These are phyloP conservation scores for Lasiodiplodia sp. DNA, from an alignment of 2,329 filamentous ascomycete genomes.

Conservation along the genomic window DNA sequence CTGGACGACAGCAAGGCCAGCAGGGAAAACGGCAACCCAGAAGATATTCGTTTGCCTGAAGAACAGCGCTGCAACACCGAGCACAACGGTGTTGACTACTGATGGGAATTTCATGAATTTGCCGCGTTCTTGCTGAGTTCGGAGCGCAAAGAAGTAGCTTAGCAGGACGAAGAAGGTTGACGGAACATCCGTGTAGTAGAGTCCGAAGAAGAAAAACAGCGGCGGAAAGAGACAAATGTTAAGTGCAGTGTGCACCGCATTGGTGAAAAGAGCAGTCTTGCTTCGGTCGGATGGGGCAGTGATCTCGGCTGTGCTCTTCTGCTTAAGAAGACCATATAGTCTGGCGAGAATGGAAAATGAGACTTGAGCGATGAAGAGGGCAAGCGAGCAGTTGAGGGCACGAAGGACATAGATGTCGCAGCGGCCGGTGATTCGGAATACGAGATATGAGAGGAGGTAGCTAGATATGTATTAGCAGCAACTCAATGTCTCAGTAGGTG, in stretches of 20 bases:
- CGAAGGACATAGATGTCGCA: slow-evolving; percentile 50
- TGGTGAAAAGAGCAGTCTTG: slow-evolving; percentile 44
- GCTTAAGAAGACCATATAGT: slow-evolving; percentile 27
- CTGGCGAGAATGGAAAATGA: slow-evolving; percentile 28
- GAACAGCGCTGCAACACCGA: slow-evolving; percentile 72
- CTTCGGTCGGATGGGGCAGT: slow-evolving; percentile 28
- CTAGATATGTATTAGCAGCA: slow-evolving; percentile 43
- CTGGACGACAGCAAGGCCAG: slow-evolving; percentile 55
- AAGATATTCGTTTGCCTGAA: slow-evolving; percentile 98
- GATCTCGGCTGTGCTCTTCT: background rate
- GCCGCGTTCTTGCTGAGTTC: slow-evolving; percentile 34
- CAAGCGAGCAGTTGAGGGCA: slow-evolving; percentile 42
- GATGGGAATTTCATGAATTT: slow-evolving; percentile 31
- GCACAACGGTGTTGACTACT: slow-evolving; percentile 45
- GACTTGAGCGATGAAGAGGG: slow-evolving; percentile 29
- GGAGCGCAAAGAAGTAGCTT: slow-evolving; percentile 63
- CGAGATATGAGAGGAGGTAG: slow-evolving; percentile 52
- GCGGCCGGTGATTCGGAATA: slow-evolving; percentile 46
- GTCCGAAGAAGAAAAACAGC: slow-evolving; percentile 91
- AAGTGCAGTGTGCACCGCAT: slow-evolving; percentile 67
- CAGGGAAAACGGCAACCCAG: slow-evolving; percentile 84
- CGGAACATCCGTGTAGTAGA: slow-evolving; percentile 94
- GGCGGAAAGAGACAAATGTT: slow-evolving; percentile 88
- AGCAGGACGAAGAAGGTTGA: slow-evolving; percentile 79
- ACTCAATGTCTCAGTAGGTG: slow-evolving; percentile 54